Evolutionary conservation across 208 protist species (phyloP).

Genomic region (Spongospora subterranea): DNA sequence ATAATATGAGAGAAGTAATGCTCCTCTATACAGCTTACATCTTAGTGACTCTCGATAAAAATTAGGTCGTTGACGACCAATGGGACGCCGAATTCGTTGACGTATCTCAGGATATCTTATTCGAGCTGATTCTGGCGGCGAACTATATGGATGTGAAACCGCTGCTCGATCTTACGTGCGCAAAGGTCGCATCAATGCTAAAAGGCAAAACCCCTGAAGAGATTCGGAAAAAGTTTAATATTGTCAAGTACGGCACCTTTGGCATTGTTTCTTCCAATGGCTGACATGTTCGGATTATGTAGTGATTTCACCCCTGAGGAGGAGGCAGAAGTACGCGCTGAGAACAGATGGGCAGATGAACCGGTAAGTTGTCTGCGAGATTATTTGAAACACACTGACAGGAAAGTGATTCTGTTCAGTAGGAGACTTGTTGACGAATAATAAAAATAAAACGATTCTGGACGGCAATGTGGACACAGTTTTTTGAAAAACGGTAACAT

Average conservation of each 20-base stretch:
- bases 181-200: constrained; percentile 71
- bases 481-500: too few species aligned
- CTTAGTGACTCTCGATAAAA: not conserved
- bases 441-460: too few species aligned
- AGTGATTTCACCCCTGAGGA: constrained; percentile 60
- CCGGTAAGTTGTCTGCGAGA: constrained; percentile 51
- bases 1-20: constrained; percentile 58
- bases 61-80: constrained; percentile 53
- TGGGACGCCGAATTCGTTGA: constrained; percentile 67
- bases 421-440: too few species aligned
- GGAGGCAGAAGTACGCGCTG: constrained; percentile 59
- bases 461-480: too few species aligned
- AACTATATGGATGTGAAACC: constrained; percentile 72
- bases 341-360: constrained; percentile 66
- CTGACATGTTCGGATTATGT: not conserved
- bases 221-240: constrained; percentile 62
- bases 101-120: constrained; percentile 63
- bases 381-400: too few species aligned
- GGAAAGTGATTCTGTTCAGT: too few species aligned
- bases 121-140: constrained; percentile 69
- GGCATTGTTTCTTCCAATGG: not conserved
- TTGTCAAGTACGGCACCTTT: constrained; percentile 62
- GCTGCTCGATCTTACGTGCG: constrained; percentile 70
- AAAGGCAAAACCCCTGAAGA: constrained; percentile 65
- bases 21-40: not conserved